Conservation (phyloP, 2,329 filamentous ascomycete species). For the Fulvia fulva region DNA sequence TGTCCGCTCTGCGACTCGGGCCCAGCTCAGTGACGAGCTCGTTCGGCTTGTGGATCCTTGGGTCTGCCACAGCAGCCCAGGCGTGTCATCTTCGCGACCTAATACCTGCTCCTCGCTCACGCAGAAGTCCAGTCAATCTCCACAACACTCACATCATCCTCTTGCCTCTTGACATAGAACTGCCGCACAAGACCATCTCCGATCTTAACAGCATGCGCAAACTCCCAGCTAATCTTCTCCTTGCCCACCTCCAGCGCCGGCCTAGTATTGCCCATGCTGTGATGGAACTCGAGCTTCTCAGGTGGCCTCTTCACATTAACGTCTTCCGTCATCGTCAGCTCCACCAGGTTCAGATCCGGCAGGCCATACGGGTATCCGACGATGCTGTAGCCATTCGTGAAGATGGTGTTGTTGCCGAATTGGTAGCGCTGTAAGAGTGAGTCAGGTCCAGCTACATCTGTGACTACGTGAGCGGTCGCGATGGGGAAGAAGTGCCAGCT, state of each 20-base stretch:
- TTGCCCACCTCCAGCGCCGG: slow-evolving; percentile 21
- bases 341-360: slow-evolving; percentile 26
- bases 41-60: not conserved
- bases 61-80: not conserved
- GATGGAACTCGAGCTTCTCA: slow-evolving; percentile 21
- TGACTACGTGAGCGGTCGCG: slow-evolving; percentile 21
- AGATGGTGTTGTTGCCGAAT: slow-evolving; percentile 23
- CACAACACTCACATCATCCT: slow-evolving; percentile 21
- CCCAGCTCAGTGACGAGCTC: not conserved
- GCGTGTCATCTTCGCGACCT: not conserved
- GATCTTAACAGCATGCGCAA: slow-evolving; percentile 21
- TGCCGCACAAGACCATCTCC: slow-evolving; percentile 24
- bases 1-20: not conserved
- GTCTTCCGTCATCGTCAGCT: slow-evolving; percentile 27
- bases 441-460: slow-evolving; percentile 26
- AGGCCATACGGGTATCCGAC: slow-evolving; percentile 25
- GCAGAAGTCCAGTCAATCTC: slow-evolving; percentile 27
- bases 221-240: slow-evolving; percentile 27
- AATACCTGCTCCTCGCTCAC: slow-evolving; percentile 1
- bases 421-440: slow-evolving; percentile 26
- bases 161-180: slow-evolving; percentile 24
- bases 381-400: slow-evolving; percentile 29
- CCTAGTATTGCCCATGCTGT: slow-evolving; percentile 25
- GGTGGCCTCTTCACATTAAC: slow-evolving; percentile 16
- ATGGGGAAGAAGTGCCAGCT: slow-evolving; percentile 27